Percentiles rank a stretch among this genome's conserved stretches.
Evolutionary conservation across 164 flowering plant genomes (phyloP).

Genomic region (grape (Vitis vinifera)): ASM3070453v1 NC_081822.1:31302501-31303000

Average conservation of each 20-base stretch:
- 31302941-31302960: constrained; percentile 78
- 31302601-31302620: constrained; percentile 61
- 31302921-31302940: constrained; percentile 68
- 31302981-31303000: constrained; percentile 54
- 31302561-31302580: constrained; percentile 82
- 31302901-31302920: constrained; percentile 86
- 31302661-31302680: constrained; percentile 41
- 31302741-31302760: constrained; percentile 60
- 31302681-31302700: constrained; percentile 73
- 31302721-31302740: constrained; percentile 90
- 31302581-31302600: constrained; percentile 63
- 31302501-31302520: constrained; percentile 40
- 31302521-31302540: constrained; percentile 83
- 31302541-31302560: constrained; percentile 67
- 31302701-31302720: constrained; percentile 72
- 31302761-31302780: constrained; percentile 86
- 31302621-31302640: constrained; percentile 56
- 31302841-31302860: constrained; percentile 77
- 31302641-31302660: constrained; percentile 79
- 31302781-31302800: constrained; percentile 87
- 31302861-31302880: constrained; percentile 79
- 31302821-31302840: constrained; percentile 57
- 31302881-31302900: constrained; percentile 68
- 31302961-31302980: constrained; percentile 81
- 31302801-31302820: constrained; percentile 59